phyloP scores from a whole-genome alignment of 2,329 filamentous ascomycete genomes.

The Zymoseptoria tritici region DNA sequence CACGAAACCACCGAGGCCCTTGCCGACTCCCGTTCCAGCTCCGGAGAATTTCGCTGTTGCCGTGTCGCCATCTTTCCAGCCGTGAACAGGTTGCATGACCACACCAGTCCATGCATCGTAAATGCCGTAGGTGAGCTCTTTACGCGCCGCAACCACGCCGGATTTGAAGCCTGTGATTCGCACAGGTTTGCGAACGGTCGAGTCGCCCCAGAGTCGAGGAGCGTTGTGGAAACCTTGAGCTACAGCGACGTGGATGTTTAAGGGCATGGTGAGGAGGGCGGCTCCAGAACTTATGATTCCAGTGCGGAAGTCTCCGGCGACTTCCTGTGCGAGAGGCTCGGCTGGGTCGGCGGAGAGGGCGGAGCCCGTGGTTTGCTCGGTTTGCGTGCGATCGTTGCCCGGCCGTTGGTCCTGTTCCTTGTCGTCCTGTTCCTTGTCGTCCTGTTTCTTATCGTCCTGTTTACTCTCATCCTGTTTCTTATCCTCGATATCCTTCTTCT shows the following conservation, averaged over 20 bases:
- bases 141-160: conserved; percentile 68
- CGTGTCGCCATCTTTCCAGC: conserved; percentile 48
- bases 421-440: not conserved
- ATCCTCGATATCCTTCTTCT: not conserved
- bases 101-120: conserved; percentile 77
- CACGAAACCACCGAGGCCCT: conserved; percentile 72
- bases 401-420: conserved; percentile 11
- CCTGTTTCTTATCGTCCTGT: not conserved
- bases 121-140: conserved; percentile 53
- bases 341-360: conserved; percentile 22
- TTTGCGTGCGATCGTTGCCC: conserved; percentile 13
- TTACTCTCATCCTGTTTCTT: not conserved
- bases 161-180: conserved; percentile 71
- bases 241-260: conserved; percentile 76
- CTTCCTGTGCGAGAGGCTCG: conserved; percentile 22
- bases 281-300: conserved; percentile 65
- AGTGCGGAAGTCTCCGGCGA: conserved; percentile 56
- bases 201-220: conserved; percentile 75
- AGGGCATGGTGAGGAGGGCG: conserved; percentile 69
- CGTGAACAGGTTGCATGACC: conserved; percentile 67
- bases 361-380: conserved; percentile 21
- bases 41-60: conserved; percentile 24
- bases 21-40: conserved; percentile 58
- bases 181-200: conserved; percentile 65
- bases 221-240: conserved; percentile 84